Evolutionary conservation across 176 grass and related monocot species (phyloP), one percentile per base, ranked within the genome.

Genomic region (Microstegium vimineum): DNA sequence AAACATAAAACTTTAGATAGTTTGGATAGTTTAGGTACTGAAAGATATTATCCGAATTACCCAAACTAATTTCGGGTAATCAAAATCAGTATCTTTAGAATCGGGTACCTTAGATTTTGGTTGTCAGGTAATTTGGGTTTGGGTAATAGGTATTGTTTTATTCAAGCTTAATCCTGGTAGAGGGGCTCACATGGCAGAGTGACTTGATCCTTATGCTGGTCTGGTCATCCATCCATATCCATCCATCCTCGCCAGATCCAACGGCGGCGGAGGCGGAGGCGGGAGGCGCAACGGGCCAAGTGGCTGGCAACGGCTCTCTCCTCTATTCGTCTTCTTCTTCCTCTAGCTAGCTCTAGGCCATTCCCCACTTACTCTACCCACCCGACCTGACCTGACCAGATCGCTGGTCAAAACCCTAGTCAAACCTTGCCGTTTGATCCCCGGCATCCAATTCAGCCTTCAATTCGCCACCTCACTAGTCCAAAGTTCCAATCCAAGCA

Each of bases 391-490:
- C n/a, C 62, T 25, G 30, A 25, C 30, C 30, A 35, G 45, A 82
- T 8, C 18, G 40, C 41, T 13, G 73, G 82, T 77, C 82, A 76
- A 76, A 84, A 84, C 72, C 72, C 73, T 77, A 56, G 82, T 77
- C 82, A 69, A 76, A 66, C 42, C 83, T 68, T 20, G 28, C 82
- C 43, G 25, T 51, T 51, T 67, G 40, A 41, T 46, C 32, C 20
- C 22, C 64, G 42, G 70, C 25, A 7, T 15, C 41, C 5, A n/a
- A n/a, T n/a, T n/a, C n/a, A n/a, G n/a, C n/a, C n/a, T n/a, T n/a
- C n/a, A 56, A 59, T 81, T 59, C 17, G 2, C 41, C 3, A 10
- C 41, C 67, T 14, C 25, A 3, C 49, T 6, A 36, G 22, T 22
- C 46, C 66, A 69, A 38, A 4, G 14, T 12, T n/a, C 35, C 66